These are phyloP conservation scores for Calonectria montana DNA, from an alignment of 2,329 filamentous ascomycete species.

Conservation along the genomic window DNA sequence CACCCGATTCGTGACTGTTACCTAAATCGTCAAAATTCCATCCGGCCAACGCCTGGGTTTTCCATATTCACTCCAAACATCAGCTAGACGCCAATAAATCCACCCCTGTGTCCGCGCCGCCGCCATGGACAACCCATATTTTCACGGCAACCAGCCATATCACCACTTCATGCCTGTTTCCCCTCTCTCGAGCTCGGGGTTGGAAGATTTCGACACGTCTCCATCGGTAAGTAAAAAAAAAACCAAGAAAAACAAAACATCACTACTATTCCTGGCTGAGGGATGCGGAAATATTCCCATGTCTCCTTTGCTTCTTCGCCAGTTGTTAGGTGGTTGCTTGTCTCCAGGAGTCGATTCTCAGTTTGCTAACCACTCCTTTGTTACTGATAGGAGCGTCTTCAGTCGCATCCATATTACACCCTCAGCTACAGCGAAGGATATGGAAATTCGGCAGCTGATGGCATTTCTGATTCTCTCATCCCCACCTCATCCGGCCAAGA, in stretches of 20 bases:
- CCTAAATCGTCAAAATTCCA: neutral
- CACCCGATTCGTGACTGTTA: neutral
- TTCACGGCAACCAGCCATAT: conserved; percentile 61
- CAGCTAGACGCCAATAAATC: neutral
- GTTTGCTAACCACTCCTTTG: neutral
- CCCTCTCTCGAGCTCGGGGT: conserved; percentile 56
- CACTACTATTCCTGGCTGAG: too few relatives aligned
- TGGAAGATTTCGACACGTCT: conserved; percentile 66
- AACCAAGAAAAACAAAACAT: conserved; percentile 32
- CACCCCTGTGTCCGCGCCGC: conserved; percentile 2
- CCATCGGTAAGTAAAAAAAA: conserved; percentile 60
- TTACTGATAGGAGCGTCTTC: neutral
- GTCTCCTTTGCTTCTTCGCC: neutral
- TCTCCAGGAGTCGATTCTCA: neutral
- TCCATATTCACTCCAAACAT: neutral
- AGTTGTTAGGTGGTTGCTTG: neutral
- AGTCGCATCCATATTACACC: neutral
- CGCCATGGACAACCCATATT: conserved; percentile 66
- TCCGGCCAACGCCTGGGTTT: neutral
- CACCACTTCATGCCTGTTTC: conserved; percentile 65
- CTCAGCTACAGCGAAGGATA: neutral
- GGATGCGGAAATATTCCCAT: conserved; percentile 1
- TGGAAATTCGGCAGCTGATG: neutral
- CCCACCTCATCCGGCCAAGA: conserved; percentile 43
- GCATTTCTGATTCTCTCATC: conserved; percentile 53